These are phyloP conservation scores for Candida insectalens DNA, from an alignment of 805 yeast genomes.

Conservation along the genomic window DNA sequence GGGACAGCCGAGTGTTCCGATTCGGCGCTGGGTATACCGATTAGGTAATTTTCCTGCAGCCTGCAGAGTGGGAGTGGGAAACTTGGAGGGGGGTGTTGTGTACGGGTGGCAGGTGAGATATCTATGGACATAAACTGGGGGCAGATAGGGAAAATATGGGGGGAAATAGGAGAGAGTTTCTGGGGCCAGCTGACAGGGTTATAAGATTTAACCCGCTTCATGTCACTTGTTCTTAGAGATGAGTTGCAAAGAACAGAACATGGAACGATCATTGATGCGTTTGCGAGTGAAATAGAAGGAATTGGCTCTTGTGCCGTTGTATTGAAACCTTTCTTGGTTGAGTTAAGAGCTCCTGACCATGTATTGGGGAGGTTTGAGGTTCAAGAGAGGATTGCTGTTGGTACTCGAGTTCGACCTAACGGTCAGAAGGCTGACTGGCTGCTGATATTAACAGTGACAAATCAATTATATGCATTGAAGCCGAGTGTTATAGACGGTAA, in stretches of 20 bases:
- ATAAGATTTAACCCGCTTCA: too few species aligned
- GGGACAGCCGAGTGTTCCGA: conserved; percentile 6
- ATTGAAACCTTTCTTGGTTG: not conserved
- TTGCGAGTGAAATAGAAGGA: not conserved
- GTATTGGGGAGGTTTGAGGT: conserved; percentile 1
- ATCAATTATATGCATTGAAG: conserved; percentile 12
- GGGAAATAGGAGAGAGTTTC: too few species aligned
- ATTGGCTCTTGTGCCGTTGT: not conserved
- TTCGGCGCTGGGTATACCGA: too few species aligned
- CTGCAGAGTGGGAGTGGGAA: too few species aligned
- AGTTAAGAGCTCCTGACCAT: not conserved
- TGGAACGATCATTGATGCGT: not conserved
- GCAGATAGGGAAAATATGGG: too few species aligned
- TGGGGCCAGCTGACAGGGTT: too few species aligned
- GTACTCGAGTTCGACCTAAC: conserved; percentile 11
- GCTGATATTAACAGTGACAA: conserved; percentile 14
- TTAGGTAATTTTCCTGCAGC: too few species aligned
- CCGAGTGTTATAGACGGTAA: conserved; percentile 2
- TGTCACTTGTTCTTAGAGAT: too few species aligned
- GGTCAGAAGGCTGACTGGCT: conserved; percentile 15
- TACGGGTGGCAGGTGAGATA: too few species aligned
- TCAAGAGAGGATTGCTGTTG: conserved; percentile 8
- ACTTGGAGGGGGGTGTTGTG: too few species aligned
- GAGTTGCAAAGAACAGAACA: too few species aligned
- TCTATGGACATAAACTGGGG: too few species aligned